phyloP scores from a whole-genome alignment of 768 basidiomycete genomes.

The Boletus subparvulus region DNA sequence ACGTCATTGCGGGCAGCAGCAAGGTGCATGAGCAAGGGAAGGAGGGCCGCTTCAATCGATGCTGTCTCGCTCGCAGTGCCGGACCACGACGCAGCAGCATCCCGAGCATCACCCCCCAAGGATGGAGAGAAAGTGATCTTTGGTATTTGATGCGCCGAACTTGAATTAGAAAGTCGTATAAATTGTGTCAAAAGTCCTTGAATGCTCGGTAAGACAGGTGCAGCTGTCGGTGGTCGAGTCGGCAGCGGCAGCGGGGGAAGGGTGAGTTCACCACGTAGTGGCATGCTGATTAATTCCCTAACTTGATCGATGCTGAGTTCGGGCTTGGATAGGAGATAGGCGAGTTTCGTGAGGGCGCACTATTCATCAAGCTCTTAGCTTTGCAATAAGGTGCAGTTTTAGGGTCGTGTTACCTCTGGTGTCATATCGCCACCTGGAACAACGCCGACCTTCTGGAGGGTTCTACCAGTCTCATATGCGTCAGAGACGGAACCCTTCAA shows the following conservation, averaged over 20 bases:
- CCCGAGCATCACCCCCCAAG: constrained; percentile 40
- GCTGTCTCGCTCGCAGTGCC: constrained; percentile 76
- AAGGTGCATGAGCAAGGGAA: constrained; percentile 77
- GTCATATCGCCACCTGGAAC: constrained; percentile 92
- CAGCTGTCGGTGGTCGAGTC: constrained; percentile 38
- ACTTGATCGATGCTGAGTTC: constrained; percentile 69
- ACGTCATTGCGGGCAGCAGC: constrained; percentile 72
- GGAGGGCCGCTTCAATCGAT: constrained; percentile 64
- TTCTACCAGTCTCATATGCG: constrained; percentile 77
- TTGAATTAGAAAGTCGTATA: constrained; percentile 57
- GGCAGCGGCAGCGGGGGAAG: constrained; percentile 45
- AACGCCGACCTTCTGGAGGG: constrained; percentile 69
- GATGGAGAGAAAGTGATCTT: constrained; percentile 35
- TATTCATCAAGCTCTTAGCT: constrained; percentile 30
- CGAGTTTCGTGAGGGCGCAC: constrained; percentile 89
- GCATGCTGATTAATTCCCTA: constrained; percentile 68
- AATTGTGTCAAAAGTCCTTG: constrained; percentile 68
- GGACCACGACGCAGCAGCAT: constrained; percentile 65
- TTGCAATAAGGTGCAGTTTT: background rate
- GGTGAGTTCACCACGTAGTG: constrained; percentile 89
- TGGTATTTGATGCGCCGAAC: constrained; percentile 37
- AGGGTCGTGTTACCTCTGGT: constrained; percentile 63
- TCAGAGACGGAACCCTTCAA: constrained; percentile 82
- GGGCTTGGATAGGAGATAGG: constrained; percentile 85
- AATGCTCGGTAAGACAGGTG: constrained; percentile 57